A percentile compares a stretch with the other conserved stretches of the same genome.
These are phyloP conservation scores for Cryptosporidium canis DNA, from an alignment of 169 alveolate species.

Conservation along the genomic window DNA sequence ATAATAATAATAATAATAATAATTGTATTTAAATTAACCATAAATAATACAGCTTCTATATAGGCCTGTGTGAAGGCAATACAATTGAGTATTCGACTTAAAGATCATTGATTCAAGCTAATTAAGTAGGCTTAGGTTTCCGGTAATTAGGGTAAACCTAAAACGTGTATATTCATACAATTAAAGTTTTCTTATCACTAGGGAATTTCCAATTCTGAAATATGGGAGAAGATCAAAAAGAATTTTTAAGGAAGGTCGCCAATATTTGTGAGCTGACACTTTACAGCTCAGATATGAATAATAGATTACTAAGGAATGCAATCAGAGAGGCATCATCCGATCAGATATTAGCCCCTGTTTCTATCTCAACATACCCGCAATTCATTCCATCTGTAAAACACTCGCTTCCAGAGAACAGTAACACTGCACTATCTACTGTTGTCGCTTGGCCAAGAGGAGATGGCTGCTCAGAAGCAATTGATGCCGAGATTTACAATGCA, in stretches of 20 bases:
- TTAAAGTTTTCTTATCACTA: neutral
- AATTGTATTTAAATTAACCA: neutral
- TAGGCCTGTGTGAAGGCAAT: constrained; percentile 1
- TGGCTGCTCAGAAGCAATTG: constrained; percentile 68
- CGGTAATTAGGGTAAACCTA: neutral
- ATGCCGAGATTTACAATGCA: constrained; percentile 65
- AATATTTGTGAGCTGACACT: constrained; percentile 58
- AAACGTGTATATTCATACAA: neutral
- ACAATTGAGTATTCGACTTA: neutral
- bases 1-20: neutral
- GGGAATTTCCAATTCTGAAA: neutral
- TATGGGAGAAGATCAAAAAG: constrained; percentile 52
- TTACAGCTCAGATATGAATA: constrained; percentile 64
- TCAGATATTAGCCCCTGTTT: constrained; percentile 54
- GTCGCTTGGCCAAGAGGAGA: constrained; percentile 73
- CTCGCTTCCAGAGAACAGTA: constrained; percentile 21
- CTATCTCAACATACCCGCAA: constrained; percentile 68
- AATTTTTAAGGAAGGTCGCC: constrained; percentile 41
- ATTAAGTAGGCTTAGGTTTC: neutral
- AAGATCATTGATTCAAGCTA: neutral
- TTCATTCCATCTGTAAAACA: constrained; percentile 55
- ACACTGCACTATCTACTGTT: constrained; percentile 49
- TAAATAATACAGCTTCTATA: neutral
- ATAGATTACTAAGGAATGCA: constrained; percentile 29
- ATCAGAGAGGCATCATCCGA: constrained; percentile 46